Percentiles rank a stretch among this genome's conserved stretches.
phyloP scores from a whole-genome alignment of 345 rosid genomes.

The Physaria fendleri region DNA sequence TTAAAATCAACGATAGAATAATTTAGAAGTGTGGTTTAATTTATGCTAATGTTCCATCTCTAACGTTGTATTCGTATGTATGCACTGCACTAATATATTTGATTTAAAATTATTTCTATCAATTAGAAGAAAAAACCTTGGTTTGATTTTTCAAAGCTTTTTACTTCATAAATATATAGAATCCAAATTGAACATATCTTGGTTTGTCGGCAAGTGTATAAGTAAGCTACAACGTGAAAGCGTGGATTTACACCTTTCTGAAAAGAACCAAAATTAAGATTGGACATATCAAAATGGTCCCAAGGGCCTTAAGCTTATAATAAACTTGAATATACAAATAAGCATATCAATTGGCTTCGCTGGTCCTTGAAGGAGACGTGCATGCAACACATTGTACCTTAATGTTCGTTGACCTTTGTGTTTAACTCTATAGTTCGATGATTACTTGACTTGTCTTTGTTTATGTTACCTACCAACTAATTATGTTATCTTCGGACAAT shows the following conservation, averaged over 20 bases:
- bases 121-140: not conserved
- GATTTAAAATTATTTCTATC: not conserved
- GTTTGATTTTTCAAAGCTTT: not conserved
- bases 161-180: not conserved
- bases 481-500: slow-evolving; percentile 2
- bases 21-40: not conserved
- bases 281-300: not conserved
- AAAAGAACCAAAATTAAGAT: slow-evolving; percentile 9
- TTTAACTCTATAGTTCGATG: not conserved
- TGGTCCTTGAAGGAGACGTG: slow-evolving; percentile 19
- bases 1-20: not conserved
- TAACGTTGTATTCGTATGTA: not conserved
- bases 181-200: not conserved
- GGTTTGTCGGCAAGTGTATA: not conserved
- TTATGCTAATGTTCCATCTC: not conserved
- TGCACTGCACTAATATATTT: not conserved
- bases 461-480: not conserved
- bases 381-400: slow-evolving; percentile 5
- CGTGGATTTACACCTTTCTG: not conserved
- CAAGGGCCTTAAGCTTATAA: not conserved
- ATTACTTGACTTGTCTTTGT: not conserved
- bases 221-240: not conserved
- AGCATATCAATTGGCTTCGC: not conserved
- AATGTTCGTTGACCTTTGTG: slow-evolving; percentile 5
- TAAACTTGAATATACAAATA: not conserved